Evolutionary conservation across 2,329 filamentous ascomycete species (phyloP), one percentile per base, ranked within the genome.

Genomic region (Pyrenophora seminiperda): DNA sequence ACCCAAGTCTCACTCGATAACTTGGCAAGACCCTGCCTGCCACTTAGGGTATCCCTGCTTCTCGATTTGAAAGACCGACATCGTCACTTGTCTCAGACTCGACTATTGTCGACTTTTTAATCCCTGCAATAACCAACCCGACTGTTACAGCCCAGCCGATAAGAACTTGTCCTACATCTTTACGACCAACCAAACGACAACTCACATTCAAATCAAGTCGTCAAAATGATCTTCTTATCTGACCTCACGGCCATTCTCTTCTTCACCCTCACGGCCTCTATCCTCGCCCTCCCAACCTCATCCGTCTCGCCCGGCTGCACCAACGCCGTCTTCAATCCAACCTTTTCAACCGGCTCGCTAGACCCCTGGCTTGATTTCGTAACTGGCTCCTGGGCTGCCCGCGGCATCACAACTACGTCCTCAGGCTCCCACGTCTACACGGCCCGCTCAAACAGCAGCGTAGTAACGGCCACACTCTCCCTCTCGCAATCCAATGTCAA

Each of bases 291-390:
- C 37, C 34, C 47, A 13, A 45, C 27, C 42, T 27, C 33, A 29
- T n/a, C 19, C 17, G 34, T n/a, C 5, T 19, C n/a, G 30, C 11
- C 3, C 31, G 22, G 9, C 19, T 37, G 55, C 38, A 42, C 45
- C 7, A 62, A 65, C 43, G 32, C 32, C 27, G 22, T 63, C 33
- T 27, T 13, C 15, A 65, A 65, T 39, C 60, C 60, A 0, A 58
- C 58, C 14, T 65, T 65, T 45, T 59, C 62, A 38, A 31, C 54
- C 30, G 18, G 14, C 27, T 5, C 41, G 15, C 17, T 33, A 3
- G 7, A 14, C 13, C 53, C 62, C 6, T 65, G 62, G 62, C 40
- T 58, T 31, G 42, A 41, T 42, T 59, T 58, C 33, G 55, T 50
- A 4, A 51, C 50, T 5, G 56, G 60, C 24, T 61, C 58, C 46